A percentile compares a stretch with the other conserved stretches of the same genome.
Evolutionary conservation across 208 protist species (phyloP).

Genomic region (Porcisia hertigi): DNA sequence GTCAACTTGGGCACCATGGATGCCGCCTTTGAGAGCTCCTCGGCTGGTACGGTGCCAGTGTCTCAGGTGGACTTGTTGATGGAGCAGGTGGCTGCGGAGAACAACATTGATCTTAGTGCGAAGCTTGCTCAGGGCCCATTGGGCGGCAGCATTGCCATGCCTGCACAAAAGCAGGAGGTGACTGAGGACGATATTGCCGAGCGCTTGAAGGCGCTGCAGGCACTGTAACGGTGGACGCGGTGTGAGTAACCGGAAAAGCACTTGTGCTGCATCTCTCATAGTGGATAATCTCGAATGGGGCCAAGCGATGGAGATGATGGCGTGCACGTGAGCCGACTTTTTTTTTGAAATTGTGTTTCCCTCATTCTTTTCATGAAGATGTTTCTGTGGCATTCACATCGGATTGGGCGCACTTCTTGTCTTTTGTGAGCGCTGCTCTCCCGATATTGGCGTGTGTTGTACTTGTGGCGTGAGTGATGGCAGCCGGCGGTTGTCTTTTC

Average conservation of each 20-base stretch:
- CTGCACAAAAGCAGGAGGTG: constrained; percentile 30
- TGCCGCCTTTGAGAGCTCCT: constrained; percentile 89
- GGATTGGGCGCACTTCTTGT: background rate
- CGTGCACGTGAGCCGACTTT: background rate
- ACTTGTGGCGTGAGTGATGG: background rate
- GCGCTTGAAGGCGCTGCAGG: constrained; percentile 61
- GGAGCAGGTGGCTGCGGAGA: constrained; percentile 94
- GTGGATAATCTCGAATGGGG: background rate
- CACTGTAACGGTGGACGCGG: constrained; percentile 21
- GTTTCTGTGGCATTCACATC: background rate
- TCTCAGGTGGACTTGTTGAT: constrained; percentile 92
- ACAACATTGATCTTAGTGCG: constrained; percentile 91
- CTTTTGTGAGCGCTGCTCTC: background rate
- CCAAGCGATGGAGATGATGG: background rate
- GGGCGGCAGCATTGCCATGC: constrained; percentile 27
- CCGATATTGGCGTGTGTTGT: too few species aligned
- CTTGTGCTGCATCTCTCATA: background rate
- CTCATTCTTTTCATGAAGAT: background rate
- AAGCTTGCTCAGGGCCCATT: constrained; percentile 50
- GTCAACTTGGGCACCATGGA: constrained; percentile 94
- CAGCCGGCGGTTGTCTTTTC: background rate
- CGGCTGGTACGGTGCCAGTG: constrained; percentile 87
- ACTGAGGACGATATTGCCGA: constrained; percentile 69
- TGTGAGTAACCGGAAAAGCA: background rate
- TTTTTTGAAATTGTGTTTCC: background rate